phyloP scores from a whole-genome alignment of 2,329 filamentous ascomycete species.

The Dactylellina drechsleri region DNA sequence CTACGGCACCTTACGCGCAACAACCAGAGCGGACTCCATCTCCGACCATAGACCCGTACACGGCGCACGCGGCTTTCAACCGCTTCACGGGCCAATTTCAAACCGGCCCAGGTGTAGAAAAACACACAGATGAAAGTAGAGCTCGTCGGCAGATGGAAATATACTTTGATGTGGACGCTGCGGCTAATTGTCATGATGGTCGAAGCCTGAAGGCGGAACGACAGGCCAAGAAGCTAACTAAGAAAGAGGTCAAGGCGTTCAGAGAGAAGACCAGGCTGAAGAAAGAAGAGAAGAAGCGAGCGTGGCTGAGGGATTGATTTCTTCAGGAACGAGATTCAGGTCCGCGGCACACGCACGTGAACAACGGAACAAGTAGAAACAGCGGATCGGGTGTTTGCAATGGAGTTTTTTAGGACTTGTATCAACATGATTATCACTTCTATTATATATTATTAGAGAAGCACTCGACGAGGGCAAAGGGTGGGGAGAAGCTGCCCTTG shows the following conservation, averaged over 20 bases:
- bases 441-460: not conserved
- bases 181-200: constrained; percentile 89
- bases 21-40: constrained; percentile 62
- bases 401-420: constrained; percentile 3
- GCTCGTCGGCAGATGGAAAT: constrained; percentile 87
- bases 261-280: constrained; percentile 87
- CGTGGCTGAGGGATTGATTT: constrained; percentile 84
- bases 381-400: not conserved
- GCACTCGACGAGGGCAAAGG: too few species aligned
- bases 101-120: constrained; percentile 70
- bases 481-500: too few species aligned
- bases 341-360: too few species aligned
- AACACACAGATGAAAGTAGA: constrained; percentile 88
- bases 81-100: constrained; percentile 89
- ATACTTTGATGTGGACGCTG: constrained; percentile 94
- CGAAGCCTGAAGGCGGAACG: constrained; percentile 91
- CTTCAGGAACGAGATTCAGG: too few species aligned
- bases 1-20: constrained; percentile 91
- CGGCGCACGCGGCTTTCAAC: constrained; percentile 82
- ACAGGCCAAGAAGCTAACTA: constrained; percentile 81
- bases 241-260: constrained; percentile 87
- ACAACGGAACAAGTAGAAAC: not conserved
- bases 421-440: not conserved
- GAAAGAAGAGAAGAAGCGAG: constrained; percentile 93
- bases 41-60: constrained; percentile 66